phyloP scores from a whole-genome alignment of 805 yeast species.

The Saturnispora serradocipensis region DNA sequence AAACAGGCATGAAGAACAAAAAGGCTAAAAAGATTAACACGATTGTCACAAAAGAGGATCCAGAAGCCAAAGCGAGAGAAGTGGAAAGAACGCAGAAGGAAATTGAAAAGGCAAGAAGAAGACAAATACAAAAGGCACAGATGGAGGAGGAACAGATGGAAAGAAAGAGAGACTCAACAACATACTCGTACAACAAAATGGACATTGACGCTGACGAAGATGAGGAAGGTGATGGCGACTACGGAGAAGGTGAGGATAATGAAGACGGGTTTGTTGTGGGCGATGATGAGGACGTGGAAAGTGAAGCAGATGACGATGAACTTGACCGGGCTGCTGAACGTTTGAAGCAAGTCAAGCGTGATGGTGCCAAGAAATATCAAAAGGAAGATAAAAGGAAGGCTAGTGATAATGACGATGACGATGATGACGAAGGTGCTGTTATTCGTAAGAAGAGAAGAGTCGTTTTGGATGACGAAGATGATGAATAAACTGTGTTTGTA shows the following conservation, averaged over 20 bases:
- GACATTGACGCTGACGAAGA: slow-evolving; percentile 32
- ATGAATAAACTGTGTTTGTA: slow-evolving; percentile 20
- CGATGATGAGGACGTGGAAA: slow-evolving; percentile 27
- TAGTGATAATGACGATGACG: slow-evolving; percentile 39
- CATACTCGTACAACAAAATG: slow-evolving; percentile 34
- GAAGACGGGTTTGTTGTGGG: slow-evolving; percentile 30
- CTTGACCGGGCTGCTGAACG: slow-evolving; percentile 50
- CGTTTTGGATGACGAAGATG: slow-evolving; percentile 36
- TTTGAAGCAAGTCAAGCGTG: slow-evolving; percentile 43
- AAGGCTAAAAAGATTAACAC: slow-evolving; percentile 42
- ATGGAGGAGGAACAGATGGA: slow-evolving; percentile 52
- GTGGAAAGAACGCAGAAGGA: slow-evolving; percentile 61
- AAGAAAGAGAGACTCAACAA: slow-evolving; percentile 21
- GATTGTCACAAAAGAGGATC: slow-evolving; percentile 51
- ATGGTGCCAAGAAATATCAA: slow-evolving; percentile 45
- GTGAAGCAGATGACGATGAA: slow-evolving; percentile 28
- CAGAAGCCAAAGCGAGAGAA: slow-evolving; percentile 55
- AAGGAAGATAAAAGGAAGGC: slow-evolving; percentile 41
- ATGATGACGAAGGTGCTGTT: slow-evolving; percentile 44
- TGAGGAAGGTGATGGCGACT: slow-evolving; percentile 10
- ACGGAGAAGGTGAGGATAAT: slow-evolving; percentile 21
- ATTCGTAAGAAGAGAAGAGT: slow-evolving; percentile 37
- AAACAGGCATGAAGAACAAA: slow-evolving; percentile 35
- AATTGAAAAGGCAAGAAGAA: slow-evolving; percentile 55
- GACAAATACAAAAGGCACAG: slow-evolving; percentile 42